Evolutionary conservation across 2,329 filamentous ascomycete genomes (phyloP).

Genomic region (Pseudogymnoascus sp.): DNA sequence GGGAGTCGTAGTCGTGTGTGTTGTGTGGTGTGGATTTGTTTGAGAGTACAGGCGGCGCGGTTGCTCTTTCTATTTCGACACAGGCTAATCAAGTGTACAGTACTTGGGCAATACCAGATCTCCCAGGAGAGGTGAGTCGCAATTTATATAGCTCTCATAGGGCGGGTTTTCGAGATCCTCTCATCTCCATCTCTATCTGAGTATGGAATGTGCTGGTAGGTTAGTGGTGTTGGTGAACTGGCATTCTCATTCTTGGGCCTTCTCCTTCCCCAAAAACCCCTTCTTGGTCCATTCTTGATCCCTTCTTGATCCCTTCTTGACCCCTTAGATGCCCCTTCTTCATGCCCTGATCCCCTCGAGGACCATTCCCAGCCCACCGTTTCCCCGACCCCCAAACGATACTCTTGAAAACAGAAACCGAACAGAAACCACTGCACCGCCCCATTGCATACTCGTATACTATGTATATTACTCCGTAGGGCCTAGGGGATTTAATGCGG

Average conservation of each 20-base stretch:
- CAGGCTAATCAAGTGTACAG: conserved; percentile 1
- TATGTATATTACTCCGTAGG: not conserved
- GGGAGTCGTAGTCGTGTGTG: not conserved
- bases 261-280: not conserved
- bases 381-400: not conserved
- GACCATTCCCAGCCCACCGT: not conserved
- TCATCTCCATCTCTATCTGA: not conserved
- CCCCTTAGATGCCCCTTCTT: not conserved
- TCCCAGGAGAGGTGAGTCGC: not conserved
- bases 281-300: not conserved
- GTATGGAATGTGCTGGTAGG: not conserved
- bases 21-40: not conserved
- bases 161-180: not conserved
- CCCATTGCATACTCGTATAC: not conserved
- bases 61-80: not conserved
- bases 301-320: not conserved
- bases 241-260: not conserved
- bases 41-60: not conserved
- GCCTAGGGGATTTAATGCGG: not conserved
- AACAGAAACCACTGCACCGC: conserved; percentile 6
- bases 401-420: not conserved
- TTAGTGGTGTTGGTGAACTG: not conserved
- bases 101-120: not conserved
- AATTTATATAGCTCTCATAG: conserved; percentile 1
- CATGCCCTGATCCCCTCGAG: not conserved